Base-by-base conservation (phyloP, 495 filamentous ascomycete species). In the Xylaria sp. region DNA sequence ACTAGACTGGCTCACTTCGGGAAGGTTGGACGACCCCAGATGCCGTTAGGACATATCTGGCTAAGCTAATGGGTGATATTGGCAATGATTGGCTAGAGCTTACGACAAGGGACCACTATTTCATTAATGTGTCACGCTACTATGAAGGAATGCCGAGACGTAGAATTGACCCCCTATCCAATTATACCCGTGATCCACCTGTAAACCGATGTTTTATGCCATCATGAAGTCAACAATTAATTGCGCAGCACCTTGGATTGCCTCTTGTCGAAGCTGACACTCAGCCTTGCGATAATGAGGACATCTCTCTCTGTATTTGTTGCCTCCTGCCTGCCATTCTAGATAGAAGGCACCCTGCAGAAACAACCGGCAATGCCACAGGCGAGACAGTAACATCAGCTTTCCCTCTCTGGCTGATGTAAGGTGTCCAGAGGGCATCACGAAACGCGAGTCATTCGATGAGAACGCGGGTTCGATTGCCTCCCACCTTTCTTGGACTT, bases 121-220 rank as follows among this genome's bases (percentile, higher is more conserved):
- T 53, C 35, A 67, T 55, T 48, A 55, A 67, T 43, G 24, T 40
- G 59, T 31, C 26, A 64, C 61, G 61, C 61, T 46, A 64, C 40
- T 31, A 41, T 33, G 59, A 43, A 53, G 64, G 46, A 55, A 67
- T 43, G 64, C 64, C 64, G 55, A 67, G n/a, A n/a, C n/a, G 64
- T 53, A 17, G 48, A n/a, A 67, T 26, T n/a, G 33, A 31, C 29
- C 64, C 64, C 59, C 33, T 67, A 67, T 53, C 63, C 64, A 55
- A 26, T 53, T 55, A 67, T 67, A 67, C 3, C 62, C 62, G 31
- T 52, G 44, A 52, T 66, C 62, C 62, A 66, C 62, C 62, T 52
- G 44, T 0, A 52, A 21, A 40, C 29, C 14, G 15, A 43, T 11
- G 43, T 67, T 67, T 55, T 43, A 55, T 67, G 21, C 48, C 15